A percentile compares a stretch with the other conserved stretches of the same genome.
Evolutionary conservation across 345 rosid species (phyloP).

Genomic region (Heritiera littoralis): DNA sequence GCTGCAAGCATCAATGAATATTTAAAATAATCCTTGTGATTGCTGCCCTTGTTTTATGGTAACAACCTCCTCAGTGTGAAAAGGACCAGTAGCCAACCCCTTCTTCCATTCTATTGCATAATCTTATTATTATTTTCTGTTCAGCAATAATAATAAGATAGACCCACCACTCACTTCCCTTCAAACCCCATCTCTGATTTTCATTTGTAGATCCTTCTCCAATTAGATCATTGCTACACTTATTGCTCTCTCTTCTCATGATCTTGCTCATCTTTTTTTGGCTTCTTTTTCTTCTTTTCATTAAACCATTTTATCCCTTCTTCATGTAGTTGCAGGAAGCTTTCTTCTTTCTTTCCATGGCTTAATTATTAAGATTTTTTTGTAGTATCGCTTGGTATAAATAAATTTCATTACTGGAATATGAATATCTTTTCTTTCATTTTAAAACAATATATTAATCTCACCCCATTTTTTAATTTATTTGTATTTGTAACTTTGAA

Average conservation of each 20-base stretch:
- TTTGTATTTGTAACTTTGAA: constrained; percentile 14
- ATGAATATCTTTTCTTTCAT: not conserved
- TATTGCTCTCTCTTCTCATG: not conserved
- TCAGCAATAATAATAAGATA: constrained; percentile 19
- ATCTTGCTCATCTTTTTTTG: not conserved
- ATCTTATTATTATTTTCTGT: constrained; percentile 12
- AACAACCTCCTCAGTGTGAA: constrained; percentile 3
- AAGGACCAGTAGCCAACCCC: constrained; percentile 9
- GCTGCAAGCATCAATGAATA: not conserved
- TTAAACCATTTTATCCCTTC: not conserved
- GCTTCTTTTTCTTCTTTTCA: not conserved
- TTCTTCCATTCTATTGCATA: not conserved
- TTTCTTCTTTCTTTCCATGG: not conserved
- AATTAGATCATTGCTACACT: not conserved
- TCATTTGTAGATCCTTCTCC: constrained; percentile 2
- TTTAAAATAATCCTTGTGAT: not conserved
- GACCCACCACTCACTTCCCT: constrained; percentile 38
- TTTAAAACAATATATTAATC: not conserved
- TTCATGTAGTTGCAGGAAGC: not conserved
- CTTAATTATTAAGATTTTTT: not conserved
- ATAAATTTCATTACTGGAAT: not conserved
- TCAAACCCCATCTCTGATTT: constrained; percentile 31
- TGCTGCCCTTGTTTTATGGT: constrained; percentile 3
- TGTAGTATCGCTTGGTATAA: not conserved
- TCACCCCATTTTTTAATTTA: not conserved